phyloP scores from a whole-genome alignment of 805 yeast genomes.

The Clavispora santaluciae region DNA sequence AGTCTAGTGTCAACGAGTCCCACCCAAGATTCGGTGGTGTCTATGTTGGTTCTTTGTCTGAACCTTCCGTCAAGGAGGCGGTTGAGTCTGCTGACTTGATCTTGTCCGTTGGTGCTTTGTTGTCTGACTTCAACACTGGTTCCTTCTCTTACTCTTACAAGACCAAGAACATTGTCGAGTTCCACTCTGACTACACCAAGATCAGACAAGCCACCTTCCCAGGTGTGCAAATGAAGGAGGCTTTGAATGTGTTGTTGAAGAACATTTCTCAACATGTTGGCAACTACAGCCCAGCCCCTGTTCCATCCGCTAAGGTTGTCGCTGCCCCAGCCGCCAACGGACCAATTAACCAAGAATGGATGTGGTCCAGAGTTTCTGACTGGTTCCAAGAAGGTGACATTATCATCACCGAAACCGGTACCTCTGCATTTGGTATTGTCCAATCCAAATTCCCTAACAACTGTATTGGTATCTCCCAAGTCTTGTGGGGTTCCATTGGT shows the following conservation, averaged over 20 bases:
- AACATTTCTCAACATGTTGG: conserved; percentile 37
- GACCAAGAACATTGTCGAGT: conserved; percentile 71
- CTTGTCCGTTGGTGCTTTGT: conserved; percentile 73
- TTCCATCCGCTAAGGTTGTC: conserved; percentile 48
- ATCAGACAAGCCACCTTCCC: conserved; percentile 66
- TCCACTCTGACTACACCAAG: conserved; percentile 73
- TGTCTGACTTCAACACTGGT: conserved; percentile 89
- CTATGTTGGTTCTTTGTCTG: conserved; percentile 77
- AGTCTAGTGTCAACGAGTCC: conserved; percentile 68
- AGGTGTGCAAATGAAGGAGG: conserved; percentile 64
- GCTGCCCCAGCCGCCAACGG: conserved; percentile 37
- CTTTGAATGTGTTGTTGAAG: conserved; percentile 21
- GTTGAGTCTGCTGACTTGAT: conserved; percentile 74
- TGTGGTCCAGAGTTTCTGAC: conserved; percentile 21
- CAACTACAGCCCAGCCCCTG: conserved; percentile 47
- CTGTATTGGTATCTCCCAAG: conserved; percentile 23
- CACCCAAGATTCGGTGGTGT: conserved; percentile 65
- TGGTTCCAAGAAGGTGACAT: conserved; percentile 27
- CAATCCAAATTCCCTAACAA: conserved; percentile 22
- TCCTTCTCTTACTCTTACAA: conserved; percentile 73
- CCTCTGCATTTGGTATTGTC: conserved; percentile 25
- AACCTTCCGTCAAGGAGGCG: conserved; percentile 64
- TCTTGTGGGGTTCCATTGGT: conserved; percentile 27
- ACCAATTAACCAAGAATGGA: conserved; percentile 21
- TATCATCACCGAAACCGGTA: conserved; percentile 25